These are phyloP conservation scores for Neonectria sp. DNA, from an alignment of 2,329 filamentous ascomycete genomes.

Conservation along the genomic window DNA sequence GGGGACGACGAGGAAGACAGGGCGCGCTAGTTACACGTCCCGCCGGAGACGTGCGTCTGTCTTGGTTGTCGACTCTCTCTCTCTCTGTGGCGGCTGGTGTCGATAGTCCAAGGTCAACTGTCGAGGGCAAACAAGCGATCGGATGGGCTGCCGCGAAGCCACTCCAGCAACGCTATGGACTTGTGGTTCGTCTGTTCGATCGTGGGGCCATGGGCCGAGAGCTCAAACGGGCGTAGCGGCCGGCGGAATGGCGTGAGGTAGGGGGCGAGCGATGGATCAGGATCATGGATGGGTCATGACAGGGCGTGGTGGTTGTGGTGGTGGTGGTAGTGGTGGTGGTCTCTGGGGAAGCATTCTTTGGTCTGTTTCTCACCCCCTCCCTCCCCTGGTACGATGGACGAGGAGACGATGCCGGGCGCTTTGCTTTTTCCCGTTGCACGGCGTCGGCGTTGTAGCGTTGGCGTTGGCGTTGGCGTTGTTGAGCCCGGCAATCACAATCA, in stretches of 20 bases:
- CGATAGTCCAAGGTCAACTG: too few relatives aligned
- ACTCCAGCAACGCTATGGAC: not conserved
- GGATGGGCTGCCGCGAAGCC: slow-evolving; percentile 40
- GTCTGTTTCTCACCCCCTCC: slow-evolving; percentile 14
- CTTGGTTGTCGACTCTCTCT: too few relatives aligned
- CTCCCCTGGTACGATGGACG: slow-evolving; percentile 37
- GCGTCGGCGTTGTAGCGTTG: not conserved
- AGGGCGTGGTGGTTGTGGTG: slow-evolving; percentile 24
- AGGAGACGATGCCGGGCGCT: slow-evolving; percentile 17
- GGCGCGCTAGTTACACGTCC: slow-evolving; percentile 3
- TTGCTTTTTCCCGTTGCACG: slow-evolving; percentile 25
- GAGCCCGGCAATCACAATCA: slow-evolving; percentile 36
- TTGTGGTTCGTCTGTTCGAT: slow-evolving; percentile 43
- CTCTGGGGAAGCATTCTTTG: slow-evolving; percentile 40
- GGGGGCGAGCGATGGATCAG: slow-evolving; percentile 10
- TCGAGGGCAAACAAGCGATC: slow-evolving; percentile 29
- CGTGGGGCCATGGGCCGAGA: slow-evolving; percentile 47
- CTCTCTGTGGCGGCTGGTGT: too few relatives aligned
- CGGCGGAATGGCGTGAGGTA: slow-evolving; percentile 50
- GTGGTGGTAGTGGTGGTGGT: too few relatives aligned
- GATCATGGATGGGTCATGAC: slow-evolving; percentile 29
- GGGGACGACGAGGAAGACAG: slow-evolving; percentile 1
- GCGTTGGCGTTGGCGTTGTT: too few relatives aligned
- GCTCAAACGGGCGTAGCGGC: slow-evolving; percentile 47
- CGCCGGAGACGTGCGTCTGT: too few relatives aligned